Conservation (phyloP, 345 rosid genomes). For the Eucalyptus polybractea region DNA sequence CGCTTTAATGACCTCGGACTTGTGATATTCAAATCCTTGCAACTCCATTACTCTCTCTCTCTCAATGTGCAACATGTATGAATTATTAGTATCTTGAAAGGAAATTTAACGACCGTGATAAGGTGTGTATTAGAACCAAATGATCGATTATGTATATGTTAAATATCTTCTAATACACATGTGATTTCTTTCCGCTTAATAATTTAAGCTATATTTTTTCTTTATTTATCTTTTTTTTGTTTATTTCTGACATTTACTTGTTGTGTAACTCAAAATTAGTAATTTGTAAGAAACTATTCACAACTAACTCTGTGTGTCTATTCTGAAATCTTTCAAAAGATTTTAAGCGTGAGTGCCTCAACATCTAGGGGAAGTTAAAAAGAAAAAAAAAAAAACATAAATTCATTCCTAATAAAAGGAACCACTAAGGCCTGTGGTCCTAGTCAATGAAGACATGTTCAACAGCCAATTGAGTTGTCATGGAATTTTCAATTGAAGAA, state of each 20-base stretch:
- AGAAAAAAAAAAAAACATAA: too few species aligned
- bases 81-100: not conserved
- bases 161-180: not conserved
- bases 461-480: not conserved
- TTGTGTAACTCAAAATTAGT: too few species aligned
- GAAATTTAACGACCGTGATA: not conserved
- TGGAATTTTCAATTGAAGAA: not conserved
- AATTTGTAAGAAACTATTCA: not conserved
- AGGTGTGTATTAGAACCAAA: not conserved
- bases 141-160: not conserved
- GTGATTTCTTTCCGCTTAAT: not conserved
- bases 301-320: not conserved
- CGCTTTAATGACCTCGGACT: not conserved
- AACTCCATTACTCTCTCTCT: not conserved
- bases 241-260: too few species aligned
- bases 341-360: not conserved
- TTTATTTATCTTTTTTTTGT: not conserved
- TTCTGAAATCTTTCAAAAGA: too few species aligned
- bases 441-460: not conserved
- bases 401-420: not conserved
- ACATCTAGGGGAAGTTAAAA: not conserved
- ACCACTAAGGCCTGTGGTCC: not conserved
- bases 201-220: not conserved
- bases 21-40: not conserved
- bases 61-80: not conserved